phyloP scores from a whole-genome alignment of 371 early-diverging fungal species.

The Capniomyces stellatus region DNA sequence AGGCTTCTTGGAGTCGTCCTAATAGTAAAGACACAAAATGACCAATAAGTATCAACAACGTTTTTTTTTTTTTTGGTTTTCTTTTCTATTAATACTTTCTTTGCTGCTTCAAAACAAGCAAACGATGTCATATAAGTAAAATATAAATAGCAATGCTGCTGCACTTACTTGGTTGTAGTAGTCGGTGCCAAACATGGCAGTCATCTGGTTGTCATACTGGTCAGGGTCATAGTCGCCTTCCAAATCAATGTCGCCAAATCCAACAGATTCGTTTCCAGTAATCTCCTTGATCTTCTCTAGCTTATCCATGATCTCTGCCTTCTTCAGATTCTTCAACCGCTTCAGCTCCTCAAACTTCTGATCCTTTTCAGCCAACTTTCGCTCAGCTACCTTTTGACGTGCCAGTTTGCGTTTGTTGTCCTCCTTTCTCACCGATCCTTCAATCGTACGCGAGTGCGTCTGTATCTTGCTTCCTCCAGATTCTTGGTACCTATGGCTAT shows the following conservation, averaged over 20 bases:
- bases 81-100: too few species aligned
- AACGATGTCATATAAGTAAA: too few species aligned
- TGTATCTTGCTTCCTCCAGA: conserved; percentile 38
- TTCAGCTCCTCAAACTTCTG: conserved; percentile 66
- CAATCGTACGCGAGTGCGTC: conserved; percentile 60
- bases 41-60: too few species aligned
- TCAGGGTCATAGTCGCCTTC: conserved; percentile 82
- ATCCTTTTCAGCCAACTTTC: conserved; percentile 46
- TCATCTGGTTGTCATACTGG: conserved; percentile 68
- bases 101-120: too few species aligned
- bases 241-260: conserved; percentile 60
- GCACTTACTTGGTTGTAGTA: conserved; percentile 32
- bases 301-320: conserved; percentile 53
- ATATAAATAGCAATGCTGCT: too few species aligned
- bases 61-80: too few species aligned
- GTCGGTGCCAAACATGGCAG: conserved; percentile 46
- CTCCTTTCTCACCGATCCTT: conserved; percentile 42
- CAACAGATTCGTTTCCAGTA: conserved; percentile 51
- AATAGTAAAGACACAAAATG: not conserved
- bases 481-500: conserved; percentile 90
- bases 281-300: conserved; percentile 65
- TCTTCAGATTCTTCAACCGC: conserved; percentile 73
- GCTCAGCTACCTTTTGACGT: conserved; percentile 43
- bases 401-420: conserved; percentile 52
- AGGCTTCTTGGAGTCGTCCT: conserved; percentile 39